Evolutionary conservation across 768 basidiomycete species (phyloP).

Genomic region (Phlebiopsis flavidoalba): DNA sequence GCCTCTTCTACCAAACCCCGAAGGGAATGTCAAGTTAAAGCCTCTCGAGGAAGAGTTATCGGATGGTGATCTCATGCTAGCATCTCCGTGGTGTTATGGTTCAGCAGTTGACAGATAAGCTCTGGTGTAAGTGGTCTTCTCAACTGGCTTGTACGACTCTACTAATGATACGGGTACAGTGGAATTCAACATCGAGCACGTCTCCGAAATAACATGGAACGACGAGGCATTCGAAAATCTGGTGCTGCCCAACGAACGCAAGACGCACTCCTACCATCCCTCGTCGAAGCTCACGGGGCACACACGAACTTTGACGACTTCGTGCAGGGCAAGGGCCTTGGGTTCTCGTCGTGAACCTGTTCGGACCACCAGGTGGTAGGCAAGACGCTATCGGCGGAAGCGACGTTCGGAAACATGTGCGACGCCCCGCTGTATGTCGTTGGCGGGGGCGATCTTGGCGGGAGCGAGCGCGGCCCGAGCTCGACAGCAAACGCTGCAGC

Average conservation of each 20-base stretch:
- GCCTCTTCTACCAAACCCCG: background rate
- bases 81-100: conserved; percentile 57
- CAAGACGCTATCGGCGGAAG: conserved; percentile 23
- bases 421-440: conserved; percentile 21
- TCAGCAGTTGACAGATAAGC: conserved; percentile 54
- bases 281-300: conserved; percentile 25
- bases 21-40: too few relatives aligned
- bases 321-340: conserved; percentile 30
- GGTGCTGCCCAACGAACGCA: conserved; percentile 26
- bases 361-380: conserved; percentile 23
- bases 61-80: conserved; percentile 50
- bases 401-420: conserved; percentile 14
- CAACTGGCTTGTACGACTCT: background rate
- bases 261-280: conserved; percentile 24
- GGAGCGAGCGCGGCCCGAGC: conserved; percentile 15
- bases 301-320: conserved; percentile 27
- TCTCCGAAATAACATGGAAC: conserved; percentile 40
- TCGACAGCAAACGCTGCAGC: conserved; percentile 23
- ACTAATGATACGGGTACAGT: too few relatives aligned
- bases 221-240: conserved; percentile 28
- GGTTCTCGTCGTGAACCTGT: conserved; percentile 9
- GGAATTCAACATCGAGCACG: conserved; percentile 53
- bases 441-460: conserved; percentile 29
- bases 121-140: conserved; percentile 48
- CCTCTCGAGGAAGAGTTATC: conserved; percentile 3